These are phyloP conservation scores for Uncinocarpus reesii DNA, from an alignment of 2,329 filamentous ascomycete genomes.

Conservation along the genomic window DNA sequence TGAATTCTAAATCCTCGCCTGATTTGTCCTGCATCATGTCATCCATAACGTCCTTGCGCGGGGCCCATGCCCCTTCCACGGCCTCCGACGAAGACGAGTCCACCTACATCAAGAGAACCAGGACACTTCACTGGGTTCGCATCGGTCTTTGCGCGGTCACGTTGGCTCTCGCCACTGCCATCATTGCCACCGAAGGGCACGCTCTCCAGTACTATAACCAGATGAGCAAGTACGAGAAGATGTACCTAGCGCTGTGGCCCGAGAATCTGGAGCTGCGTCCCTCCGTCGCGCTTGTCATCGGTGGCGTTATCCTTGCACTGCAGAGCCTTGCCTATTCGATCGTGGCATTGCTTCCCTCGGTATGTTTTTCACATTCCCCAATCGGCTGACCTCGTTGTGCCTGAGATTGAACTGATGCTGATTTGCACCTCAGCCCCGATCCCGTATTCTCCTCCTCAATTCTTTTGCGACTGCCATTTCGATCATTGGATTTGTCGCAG, in stretches of 20 bases:
- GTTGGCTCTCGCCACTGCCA: slow-evolving; percentile 23
- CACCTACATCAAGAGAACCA: slow-evolving; percentile 27
- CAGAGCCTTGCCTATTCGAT: slow-evolving; percentile 28
- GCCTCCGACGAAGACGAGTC: slow-evolving; percentile 32
- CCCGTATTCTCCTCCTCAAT: slow-evolving; percentile 29
- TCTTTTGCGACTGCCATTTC: slow-evolving; percentile 27
- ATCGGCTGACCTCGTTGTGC: background rate
- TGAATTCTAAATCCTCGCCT: no score
- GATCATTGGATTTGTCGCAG: slow-evolving; percentile 28
- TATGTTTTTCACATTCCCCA: slow-evolving; percentile 17
- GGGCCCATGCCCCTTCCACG: slow-evolving; percentile 24
- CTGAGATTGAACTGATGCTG: no score
- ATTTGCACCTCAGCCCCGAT: slow-evolving; percentile 25
- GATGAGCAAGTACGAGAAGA: slow-evolving; percentile 28
- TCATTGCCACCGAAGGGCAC: slow-evolving; percentile 31
- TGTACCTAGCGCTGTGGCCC: slow-evolving; percentile 35
- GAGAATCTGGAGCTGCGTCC: slow-evolving; percentile 34
- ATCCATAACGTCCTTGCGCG: slow-evolving; percentile 22
- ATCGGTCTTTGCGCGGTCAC: slow-evolving; percentile 28
- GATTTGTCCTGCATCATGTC: slow-evolving; percentile 26
- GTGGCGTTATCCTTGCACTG: slow-evolving; percentile 29
- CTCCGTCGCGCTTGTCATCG: slow-evolving; percentile 29
- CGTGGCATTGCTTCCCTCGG: slow-evolving; percentile 29
- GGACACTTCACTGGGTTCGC: slow-evolving; percentile 27
- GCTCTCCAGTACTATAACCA: slow-evolving; percentile 31